A percentile compares a stretch with the other conserved stretches of the same genome.
Conservation (phyloP, 352 stramenopile species). For the Phytophthora fragariaefolia region DNA sequence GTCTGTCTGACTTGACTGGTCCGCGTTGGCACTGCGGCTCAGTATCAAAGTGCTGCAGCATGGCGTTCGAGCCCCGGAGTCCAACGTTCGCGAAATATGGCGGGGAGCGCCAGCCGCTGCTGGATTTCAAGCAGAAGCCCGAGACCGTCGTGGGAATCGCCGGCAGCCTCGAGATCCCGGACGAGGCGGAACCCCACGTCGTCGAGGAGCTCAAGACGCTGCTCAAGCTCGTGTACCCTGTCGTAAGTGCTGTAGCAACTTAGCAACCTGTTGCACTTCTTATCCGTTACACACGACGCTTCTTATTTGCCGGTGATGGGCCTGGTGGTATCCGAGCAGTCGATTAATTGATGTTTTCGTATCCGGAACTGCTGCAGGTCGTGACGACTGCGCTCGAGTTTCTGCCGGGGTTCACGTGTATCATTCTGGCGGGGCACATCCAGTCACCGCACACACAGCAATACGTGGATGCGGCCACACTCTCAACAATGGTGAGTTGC, state of each 20-base stretch:
- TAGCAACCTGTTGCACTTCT: too few species aligned
- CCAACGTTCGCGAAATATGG: slow-evolving; percentile 19
- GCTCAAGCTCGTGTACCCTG: slow-evolving; percentile 54
- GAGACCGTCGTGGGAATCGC: slow-evolving; percentile 15
- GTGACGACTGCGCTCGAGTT: slow-evolving; percentile 60
- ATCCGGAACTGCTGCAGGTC: slow-evolving; percentile 21
- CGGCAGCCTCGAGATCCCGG: slow-evolving; percentile 9
- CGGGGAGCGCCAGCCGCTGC: slow-evolving; percentile 15
- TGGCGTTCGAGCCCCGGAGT: slow-evolving; percentile 26
- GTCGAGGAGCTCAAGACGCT: slow-evolving; percentile 50
- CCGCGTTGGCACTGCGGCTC: not conserved
- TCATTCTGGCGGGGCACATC: slow-evolving; percentile 70
- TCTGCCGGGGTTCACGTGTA: slow-evolving; percentile 56
- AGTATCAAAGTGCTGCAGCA: slow-evolving; percentile 4
- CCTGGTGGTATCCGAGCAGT: too few species aligned
- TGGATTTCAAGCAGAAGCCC: slow-evolving; percentile 11
- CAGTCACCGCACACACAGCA: slow-evolving; percentile 58
- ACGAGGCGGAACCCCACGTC: slow-evolving; percentile 37
- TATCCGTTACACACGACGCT: too few species aligned
- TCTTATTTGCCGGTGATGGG: not conserved
- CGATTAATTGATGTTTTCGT: not conserved
- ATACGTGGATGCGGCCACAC: slow-evolving; percentile 61
- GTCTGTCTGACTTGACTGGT: not conserved
- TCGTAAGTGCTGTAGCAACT: slow-evolving; percentile 24
- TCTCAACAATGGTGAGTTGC: slow-evolving; percentile 57